Evolutionary conservation across 192 early-diverging fungal species (phyloP).

Genomic region (Nowakowskiella sp.): DNA sequence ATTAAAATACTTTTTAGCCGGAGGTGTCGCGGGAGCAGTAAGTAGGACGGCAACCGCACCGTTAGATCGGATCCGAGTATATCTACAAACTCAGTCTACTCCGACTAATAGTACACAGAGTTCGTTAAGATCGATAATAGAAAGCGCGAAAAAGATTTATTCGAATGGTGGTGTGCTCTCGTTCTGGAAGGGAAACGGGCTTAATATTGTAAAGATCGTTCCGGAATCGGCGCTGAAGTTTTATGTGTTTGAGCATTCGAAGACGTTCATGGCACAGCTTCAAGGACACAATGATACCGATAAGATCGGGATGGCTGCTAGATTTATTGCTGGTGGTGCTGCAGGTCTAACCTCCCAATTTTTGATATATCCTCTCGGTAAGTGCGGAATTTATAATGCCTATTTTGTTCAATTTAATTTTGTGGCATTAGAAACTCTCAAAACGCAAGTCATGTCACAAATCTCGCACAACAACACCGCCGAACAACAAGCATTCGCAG

Average conservation of each 20-base stretch:
- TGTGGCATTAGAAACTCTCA: conserved; percentile 67
- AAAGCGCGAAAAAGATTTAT: conserved; percentile 50
- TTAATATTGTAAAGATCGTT: conserved; percentile 70
- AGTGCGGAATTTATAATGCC: no score
- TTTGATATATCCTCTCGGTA: conserved; percentile 68
- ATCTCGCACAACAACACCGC: conserved; percentile 23
- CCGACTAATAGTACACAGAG: conserved; percentile 21
- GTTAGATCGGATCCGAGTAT: conserved; percentile 62
- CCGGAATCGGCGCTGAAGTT: conserved; percentile 74
- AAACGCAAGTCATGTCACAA: conserved; percentile 66
- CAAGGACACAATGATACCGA: conserved; percentile 25
- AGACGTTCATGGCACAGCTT: conserved; percentile 33
- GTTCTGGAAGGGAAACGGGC: conserved; percentile 68
- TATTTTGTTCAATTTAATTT: no score
- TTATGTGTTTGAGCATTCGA: conserved; percentile 60
- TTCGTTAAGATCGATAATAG: conserved; percentile 20
- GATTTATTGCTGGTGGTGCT: conserved; percentile 64
- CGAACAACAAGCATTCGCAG: background rate
- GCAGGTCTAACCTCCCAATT: conserved; percentile 67
- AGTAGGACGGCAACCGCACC: conserved; percentile 65
- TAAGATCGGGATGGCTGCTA: conserved; percentile 38
- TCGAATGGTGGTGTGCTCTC: conserved; percentile 54
- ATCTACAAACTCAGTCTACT: conserved; percentile 14
- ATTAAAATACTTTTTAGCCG: conserved; percentile 59
- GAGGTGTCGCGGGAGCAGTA: conserved; percentile 65